Base-by-base conservation (phyloP, 2,329 filamentous ascomycete genomes). In the Fusarium fujikuroi region DNA sequence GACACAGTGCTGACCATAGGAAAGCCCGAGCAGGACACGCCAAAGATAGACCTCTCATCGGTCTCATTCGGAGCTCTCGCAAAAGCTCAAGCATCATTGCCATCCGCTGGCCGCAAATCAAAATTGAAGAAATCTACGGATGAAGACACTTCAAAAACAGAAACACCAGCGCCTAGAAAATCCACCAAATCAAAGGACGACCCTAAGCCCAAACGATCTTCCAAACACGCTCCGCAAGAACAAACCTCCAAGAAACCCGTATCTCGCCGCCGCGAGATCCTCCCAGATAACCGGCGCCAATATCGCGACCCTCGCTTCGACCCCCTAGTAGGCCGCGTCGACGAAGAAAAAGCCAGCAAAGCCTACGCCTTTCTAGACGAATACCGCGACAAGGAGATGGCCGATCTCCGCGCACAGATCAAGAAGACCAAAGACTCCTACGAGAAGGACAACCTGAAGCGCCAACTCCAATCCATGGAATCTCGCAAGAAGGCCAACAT, bases 21-120 rank as follows among this genome's bases (percentile, higher is more conserved):
- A 34, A 34, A 80, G 76, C 69, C 74, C 2, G 78, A 79, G 30
- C 75, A 75, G 32, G 80, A 81, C 40, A 42, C 72, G 3, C 77
- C 83, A 10, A 81, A 81, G 23, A 80, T 87, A 63, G 85, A 87
- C 66, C 83, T 87, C 49, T 84, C 89, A 14, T 85, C 87, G 69
- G 90, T 98, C 73, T 96, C 95, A 30, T 98, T 98, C 78, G 95
- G 95, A 71, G 93, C 93, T n/a, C 86, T 98, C 44, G 94, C 93
- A 73, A 93, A 94, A 85, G 95, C 95, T 3, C 94, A 97, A 84
- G 91, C 91, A 43, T 88, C 90, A 0, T 83, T 97, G 37, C 85
- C 79, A 39, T 75, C 78, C 47, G 70, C 77, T 54, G 66, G 75
- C 16, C 78, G 76, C 30, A 79, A 77, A 64, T 73, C 76, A 57